These are phyloP conservation scores for Petasospora fabianii DNA, from an alignment of 1,139 yeast species.

Conservation along the genomic window DNA sequence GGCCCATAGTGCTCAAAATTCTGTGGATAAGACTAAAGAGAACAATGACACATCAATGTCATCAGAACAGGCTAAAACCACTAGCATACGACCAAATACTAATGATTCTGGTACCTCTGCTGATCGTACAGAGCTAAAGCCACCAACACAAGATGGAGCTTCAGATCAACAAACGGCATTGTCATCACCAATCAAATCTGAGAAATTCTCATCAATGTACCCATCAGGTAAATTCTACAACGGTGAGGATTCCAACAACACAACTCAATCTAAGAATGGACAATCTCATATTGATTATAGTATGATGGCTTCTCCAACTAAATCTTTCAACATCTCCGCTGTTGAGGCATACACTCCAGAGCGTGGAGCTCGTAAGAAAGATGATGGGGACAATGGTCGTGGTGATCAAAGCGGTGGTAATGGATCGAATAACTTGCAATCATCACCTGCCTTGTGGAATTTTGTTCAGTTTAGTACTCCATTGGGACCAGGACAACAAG, in stretches of 20 bases:
- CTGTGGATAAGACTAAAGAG: not conserved
- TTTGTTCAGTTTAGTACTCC: conserved; percentile 76
- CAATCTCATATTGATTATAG: conserved; percentile 18
- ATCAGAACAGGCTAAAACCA: not conserved
- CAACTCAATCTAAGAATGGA: conserved; percentile 10
- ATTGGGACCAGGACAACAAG: conserved; percentile 31
- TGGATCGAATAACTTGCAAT: conserved; percentile 31
- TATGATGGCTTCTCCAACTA: conserved; percentile 33
- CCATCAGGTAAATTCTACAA: conserved; percentile 2
- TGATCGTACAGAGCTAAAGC: conserved; percentile 18
- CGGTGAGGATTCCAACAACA: conserved; percentile 8
- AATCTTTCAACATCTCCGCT: conserved; percentile 52
- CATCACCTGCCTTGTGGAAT: conserved; percentile 77
- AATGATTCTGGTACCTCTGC: conserved; percentile 19
- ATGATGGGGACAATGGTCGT: conserved; percentile 1
- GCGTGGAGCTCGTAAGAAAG: conserved; percentile 46
- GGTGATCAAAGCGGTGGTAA: not conserved
- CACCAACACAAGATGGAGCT: conserved; percentile 8
- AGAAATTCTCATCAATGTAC: conserved; percentile 9
- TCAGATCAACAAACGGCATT: conserved; percentile 24
- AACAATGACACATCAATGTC: not conserved
- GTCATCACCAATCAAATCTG: conserved; percentile 32
- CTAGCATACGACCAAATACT: conserved; percentile 21
- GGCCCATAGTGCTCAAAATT: not conserved
- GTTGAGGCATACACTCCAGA: conserved; percentile 84